Evolutionary conservation across 2,329 filamentous ascomycete species (phyloP), one percentile per base, ranked within the genome.

Genomic region (Triangularia setosa): DNA sequence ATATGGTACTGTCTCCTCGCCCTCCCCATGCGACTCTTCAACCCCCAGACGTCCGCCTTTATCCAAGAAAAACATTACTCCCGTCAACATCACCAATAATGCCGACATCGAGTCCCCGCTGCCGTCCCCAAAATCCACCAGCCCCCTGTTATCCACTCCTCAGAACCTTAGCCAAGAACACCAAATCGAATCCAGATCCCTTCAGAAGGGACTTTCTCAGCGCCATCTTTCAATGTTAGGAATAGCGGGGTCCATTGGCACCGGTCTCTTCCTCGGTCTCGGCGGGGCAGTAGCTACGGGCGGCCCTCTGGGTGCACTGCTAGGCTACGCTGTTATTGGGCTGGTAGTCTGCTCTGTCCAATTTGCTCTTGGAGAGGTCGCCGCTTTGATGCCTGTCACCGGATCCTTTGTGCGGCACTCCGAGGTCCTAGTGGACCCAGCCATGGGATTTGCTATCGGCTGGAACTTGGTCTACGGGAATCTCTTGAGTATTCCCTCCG

Each of bases 211-310:
- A 21, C 78, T 86, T 62, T 79, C 80, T 69, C 81, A 83, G 68
- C 80, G 84, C 61, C 85, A 87, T 73, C 77, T 88, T 66, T 84
- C 85, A 68, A 87, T 87, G 84, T 80, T 87, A 66, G 85, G 83
- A 69, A 86, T 88, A 63, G 84, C 84, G 60, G 85, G 85, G 61
- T 82, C 84, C 65, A 87, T 87, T 65, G 84, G 85, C 68, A 86
- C 85, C 57, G 84, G 85, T 62, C 79, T 87, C 58, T 87, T 87
- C 72, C 82, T 87, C 40, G 83, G 84, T 18, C 82, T 85, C 33
- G 84, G 85, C 68, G 73, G 76, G 64, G 83, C 84, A 18, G 80
- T 87, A 24, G 76, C 78, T 67, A 80, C 74, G 23, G 84, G 80
- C 70, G 81, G 81, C 0, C 81, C 81, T 0, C 73, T 80, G 1